Conservation (phyloP, 768 basidiomycete genomes). For the Tulasnella sp. region DNA sequence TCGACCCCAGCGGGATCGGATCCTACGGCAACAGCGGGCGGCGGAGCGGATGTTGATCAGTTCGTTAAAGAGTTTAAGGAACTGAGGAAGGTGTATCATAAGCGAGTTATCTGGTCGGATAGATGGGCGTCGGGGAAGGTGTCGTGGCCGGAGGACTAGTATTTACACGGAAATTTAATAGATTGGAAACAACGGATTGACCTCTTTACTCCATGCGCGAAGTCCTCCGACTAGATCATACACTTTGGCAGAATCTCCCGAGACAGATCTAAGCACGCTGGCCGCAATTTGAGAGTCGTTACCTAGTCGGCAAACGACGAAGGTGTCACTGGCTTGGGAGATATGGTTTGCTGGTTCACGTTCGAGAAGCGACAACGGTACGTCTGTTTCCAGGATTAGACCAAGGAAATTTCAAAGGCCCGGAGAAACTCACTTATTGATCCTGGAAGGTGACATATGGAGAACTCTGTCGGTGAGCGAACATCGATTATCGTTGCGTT, state of each 20-base stretch:
- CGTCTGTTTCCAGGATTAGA: slow-evolving; percentile 41
- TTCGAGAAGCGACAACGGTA: slow-evolving; percentile 64
- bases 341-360: slow-evolving; percentile 44
- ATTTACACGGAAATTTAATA: slow-evolving; percentile 41
- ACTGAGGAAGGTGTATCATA: slow-evolving; percentile 82
- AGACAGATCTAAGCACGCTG: slow-evolving; percentile 41
- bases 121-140: slow-evolving; percentile 82
- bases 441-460: slow-evolving; percentile 70
- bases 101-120: slow-evolving; percentile 83
- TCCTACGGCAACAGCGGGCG: slow-evolving; percentile 29
- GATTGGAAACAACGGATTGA: slow-evolving; percentile 70
- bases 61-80: slow-evolving; percentile 88
- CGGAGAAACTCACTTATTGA: slow-evolving; percentile 53
- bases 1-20: slow-evolving; percentile 14
- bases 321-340: slow-evolving; percentile 27
- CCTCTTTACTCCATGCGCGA: slow-evolving; percentile 63
- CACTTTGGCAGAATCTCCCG: slow-evolving; percentile 32
- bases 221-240: slow-evolving; percentile 78
- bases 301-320: slow-evolving; percentile 76
- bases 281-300: slow-evolving; percentile 92
- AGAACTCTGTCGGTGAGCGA: slow-evolving; percentile 68
- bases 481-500: slow-evolving; percentile 61
- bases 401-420: not conserved
- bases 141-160: slow-evolving; percentile 58
- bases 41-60: slow-evolving; percentile 56